Percentiles rank a stretch among this genome's conserved stretches.
Evolutionary conservation across 2,329 filamentous ascomycete species (phyloP).

Genomic region (Colletotrichum eremochloae): DNA sequence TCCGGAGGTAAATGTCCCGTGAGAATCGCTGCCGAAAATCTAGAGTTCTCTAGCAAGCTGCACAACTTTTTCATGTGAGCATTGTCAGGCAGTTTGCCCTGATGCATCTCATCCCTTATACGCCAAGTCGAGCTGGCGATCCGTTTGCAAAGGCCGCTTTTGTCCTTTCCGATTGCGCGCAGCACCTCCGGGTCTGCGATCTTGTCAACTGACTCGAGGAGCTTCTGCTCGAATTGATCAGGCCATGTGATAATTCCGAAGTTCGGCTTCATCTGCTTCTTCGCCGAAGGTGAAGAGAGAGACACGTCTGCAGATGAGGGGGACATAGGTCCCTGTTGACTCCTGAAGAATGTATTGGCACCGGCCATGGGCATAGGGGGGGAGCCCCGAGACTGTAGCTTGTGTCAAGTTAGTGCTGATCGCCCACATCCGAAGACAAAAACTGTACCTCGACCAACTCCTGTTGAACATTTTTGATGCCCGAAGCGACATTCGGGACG

Average conservation of each 20-base stretch:
- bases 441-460: slow-evolving; percentile 12
- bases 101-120: slow-evolving; percentile 44
- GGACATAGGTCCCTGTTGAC: slow-evolving; percentile 21
- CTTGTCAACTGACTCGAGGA: slow-evolving; percentile 31
- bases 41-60: slow-evolving; percentile 46
- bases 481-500: background rate
- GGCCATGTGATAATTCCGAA: slow-evolving; percentile 22
- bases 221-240: slow-evolving; percentile 46
- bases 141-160: slow-evolving; percentile 17
- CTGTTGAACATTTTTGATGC: background rate
- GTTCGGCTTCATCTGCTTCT: slow-evolving; percentile 18
- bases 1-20: slow-evolving; percentile 46
- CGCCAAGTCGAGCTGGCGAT: slow-evolving; percentile 47
- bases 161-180: slow-evolving; percentile 11
- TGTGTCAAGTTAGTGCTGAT: slow-evolving; percentile 10
- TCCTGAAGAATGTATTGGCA: slow-evolving; percentile 55
- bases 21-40: slow-evolving; percentile 51
- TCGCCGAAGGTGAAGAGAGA: background rate
- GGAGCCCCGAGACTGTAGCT: slow-evolving; percentile 14
- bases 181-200: slow-evolving; percentile 24
- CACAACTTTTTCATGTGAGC: slow-evolving; percentile 53
- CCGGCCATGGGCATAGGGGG: slow-evolving; percentile 52
- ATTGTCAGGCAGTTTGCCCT: slow-evolving; percentile 51
- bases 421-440: background rate
- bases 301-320: background rate